Percentiles rank a stretch among this genome's conserved stretches.
These are phyloP conservation scores for Aspergillus sp. DNA, from an alignment of 2,329 filamentous ascomycete genomes.

Conservation along the genomic window DNA sequence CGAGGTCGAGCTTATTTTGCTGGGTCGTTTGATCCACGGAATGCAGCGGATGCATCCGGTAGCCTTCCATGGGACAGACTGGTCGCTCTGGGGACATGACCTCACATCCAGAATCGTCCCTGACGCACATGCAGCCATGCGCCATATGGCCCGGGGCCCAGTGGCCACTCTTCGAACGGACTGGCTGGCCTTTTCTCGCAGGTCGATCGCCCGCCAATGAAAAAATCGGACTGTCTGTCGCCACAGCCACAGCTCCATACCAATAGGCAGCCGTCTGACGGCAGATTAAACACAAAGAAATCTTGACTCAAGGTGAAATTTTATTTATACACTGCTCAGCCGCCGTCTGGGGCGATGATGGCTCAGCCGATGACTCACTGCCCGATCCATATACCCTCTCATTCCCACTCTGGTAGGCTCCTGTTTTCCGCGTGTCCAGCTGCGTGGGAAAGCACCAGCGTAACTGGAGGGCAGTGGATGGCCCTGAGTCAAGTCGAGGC, in stretches of 20 bases:
- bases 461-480: constrained; percentile 1
- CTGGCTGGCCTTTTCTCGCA: no score
- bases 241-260: constrained; percentile 9
- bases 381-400: neutral
- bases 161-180: no score
- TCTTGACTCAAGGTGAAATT: neutral
- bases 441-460: neutral
- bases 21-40: constrained; percentile 9
- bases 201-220: no score
- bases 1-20: constrained; percentile 8
- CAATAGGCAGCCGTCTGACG: constrained; percentile 8
- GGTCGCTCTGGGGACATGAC: neutral
- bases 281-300: neutral
- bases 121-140: constrained; percentile 4
- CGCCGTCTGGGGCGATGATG: constrained; percentile 2
- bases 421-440: constrained; percentile 1
- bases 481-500: neutral
- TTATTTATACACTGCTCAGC: constrained; percentile 10
- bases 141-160: no score
- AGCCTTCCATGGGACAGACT: constrained; percentile 4
- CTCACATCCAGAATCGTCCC: constrained; percentile 2
- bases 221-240: no score
- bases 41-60: constrained; percentile 10
- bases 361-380: constrained; percentile 5
- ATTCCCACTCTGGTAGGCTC: constrained; percentile 5